Conservation (phyloP, 2,329 filamentous ascomycete genomes). For the Fusarium buharicum region DNA sequence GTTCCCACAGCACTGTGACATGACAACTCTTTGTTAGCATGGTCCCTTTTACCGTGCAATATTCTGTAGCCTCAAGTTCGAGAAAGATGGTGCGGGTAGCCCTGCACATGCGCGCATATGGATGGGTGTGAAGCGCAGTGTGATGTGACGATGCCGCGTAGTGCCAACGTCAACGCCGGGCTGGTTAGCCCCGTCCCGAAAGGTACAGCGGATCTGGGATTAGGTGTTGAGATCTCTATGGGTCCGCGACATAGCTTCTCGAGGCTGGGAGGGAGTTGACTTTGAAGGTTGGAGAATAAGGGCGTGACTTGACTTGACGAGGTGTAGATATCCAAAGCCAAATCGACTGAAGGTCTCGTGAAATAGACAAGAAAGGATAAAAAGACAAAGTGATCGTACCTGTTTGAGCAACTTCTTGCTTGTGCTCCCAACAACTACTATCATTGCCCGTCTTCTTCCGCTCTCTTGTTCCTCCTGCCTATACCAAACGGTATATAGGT, state of each 20-base stretch:
- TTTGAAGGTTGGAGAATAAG: not conserved
- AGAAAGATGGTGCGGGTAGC: not conserved
- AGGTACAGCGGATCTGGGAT: slow-evolving; percentile 21
- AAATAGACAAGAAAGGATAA: not conserved
- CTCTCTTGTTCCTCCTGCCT: slow-evolving; percentile 3
- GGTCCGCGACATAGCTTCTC: slow-evolving; percentile 5
- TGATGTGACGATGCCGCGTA: slow-evolving; percentile 3
- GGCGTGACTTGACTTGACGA: not conserved
- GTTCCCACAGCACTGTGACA: slow-evolving; percentile 5
- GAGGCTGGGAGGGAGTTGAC: not conserved
- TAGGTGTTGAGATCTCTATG: slow-evolving; percentile 6
- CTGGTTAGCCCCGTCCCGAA: slow-evolving; percentile 13
- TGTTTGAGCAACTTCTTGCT: slow-evolving; percentile 29
- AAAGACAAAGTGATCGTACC: slow-evolving; percentile 13
- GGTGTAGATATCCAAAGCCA: not conserved
- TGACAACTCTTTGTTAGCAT: slow-evolving; percentile 22
- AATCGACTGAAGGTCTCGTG: not conserved
- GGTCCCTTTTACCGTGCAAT: slow-evolving; percentile 1
- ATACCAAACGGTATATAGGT: slow-evolving; percentile 13
- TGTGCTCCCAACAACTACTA: slow-evolving; percentile 23
- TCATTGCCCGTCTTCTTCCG: slow-evolving; percentile 19
- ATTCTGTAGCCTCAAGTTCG: not conserved
- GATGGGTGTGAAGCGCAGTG: slow-evolving; percentile 2
- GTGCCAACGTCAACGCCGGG: not conserved
- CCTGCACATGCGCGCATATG: slow-evolving; percentile 18